phyloP scores from a whole-genome alignment of 2,329 filamentous ascomycete species.

The Calonectria fujianensis region DNA sequence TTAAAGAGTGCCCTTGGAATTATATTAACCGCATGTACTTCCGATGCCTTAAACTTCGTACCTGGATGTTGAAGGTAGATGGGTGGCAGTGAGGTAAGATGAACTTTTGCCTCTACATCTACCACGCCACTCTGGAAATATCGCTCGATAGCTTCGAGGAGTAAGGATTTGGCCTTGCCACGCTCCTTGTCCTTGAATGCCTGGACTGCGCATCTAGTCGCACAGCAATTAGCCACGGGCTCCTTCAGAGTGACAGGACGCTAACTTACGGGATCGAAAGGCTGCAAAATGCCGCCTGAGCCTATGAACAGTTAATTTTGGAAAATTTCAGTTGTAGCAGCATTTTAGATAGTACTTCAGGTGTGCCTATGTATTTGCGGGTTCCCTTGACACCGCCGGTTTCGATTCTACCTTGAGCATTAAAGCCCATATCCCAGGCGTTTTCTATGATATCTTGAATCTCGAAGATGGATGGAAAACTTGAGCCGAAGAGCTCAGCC shows the following conservation, averaged over 20 bases:
- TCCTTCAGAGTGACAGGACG: neutral
- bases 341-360: conserved; percentile 76
- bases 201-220: conserved; percentile 75
- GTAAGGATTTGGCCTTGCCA: conserved; percentile 67
- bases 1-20: conserved; percentile 85
- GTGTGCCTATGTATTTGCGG: conserved; percentile 95
- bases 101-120: conserved; percentile 73
- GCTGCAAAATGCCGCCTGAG: conserved; percentile 84
- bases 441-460: conserved; percentile 91
- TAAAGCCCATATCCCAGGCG: conserved; percentile 92
- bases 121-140: conserved; percentile 80
- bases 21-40: conserved; percentile 27
- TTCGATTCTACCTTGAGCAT: conserved; percentile 82
- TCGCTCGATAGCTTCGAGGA: conserved; percentile 81
- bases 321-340: neutral
- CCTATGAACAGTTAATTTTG: conserved; percentile 66
- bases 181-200: conserved; percentile 72
- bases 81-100: conserved; percentile 83
- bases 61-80: conserved; percentile 93
- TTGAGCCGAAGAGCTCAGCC: conserved; percentile 74
- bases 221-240: conserved; percentile 25
- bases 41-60: conserved; percentile 53
- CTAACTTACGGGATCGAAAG: conserved; percentile 78
- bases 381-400: conserved; percentile 92
- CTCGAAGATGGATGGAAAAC: conserved; percentile 84